Evolutionary conservation across 225 moss, liverwort and hornwort genomes (phyloP), one percentile per base, ranked within the genome.

Genomic region (Thuidium tamariscinum): DNA sequence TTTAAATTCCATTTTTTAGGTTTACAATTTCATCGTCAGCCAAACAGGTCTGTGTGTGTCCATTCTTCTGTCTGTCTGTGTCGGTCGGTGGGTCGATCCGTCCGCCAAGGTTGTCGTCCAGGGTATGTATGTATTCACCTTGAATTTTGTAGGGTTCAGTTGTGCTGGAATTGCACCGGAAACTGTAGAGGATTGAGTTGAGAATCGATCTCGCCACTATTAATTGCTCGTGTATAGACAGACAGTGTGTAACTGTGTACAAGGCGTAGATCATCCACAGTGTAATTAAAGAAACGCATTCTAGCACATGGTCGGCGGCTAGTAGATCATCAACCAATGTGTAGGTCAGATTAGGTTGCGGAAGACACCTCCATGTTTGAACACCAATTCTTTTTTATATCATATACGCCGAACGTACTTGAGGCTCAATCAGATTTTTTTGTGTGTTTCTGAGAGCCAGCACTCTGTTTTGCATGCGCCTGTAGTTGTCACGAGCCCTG

Each of bases 171-270:
- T 54, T 57, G 82, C 87, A 88, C 78, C 82, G 88, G 88, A 90
- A 66, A 59, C 59, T 48, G 85, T 88, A 88, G 88, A 90, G 37
- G 85, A 85, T 70, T 85, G 88, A 88, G 90, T 34, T 62, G 34
- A 56, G 62, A 44, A n/a, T 80, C 16, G 61, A 69, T 80, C 32
- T 82, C 36, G 74, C 73, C 86, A 69, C 76, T 81, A 29, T 60
- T 67, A 68, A 67, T 49, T 14, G 60, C 29, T 65, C 23, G 32
- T 61, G 83, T 80, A 44, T 49, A 87, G 42, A 79, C 79, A 79
- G 59, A 59, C 42, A 41, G 64, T 44, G 16, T 7, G 7, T 44
- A 44, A 44, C 44, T 52, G 64, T 72, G 82, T 84, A 22, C 42
- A 49, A 54, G 69, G 84, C 81, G 87, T 71, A 80, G 89, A 84